Percentiles rank a stretch among this genome's conserved stretches.
Conservation (phyloP, 345 rosid genomes). For the Pistacia atlantica region DNA sequence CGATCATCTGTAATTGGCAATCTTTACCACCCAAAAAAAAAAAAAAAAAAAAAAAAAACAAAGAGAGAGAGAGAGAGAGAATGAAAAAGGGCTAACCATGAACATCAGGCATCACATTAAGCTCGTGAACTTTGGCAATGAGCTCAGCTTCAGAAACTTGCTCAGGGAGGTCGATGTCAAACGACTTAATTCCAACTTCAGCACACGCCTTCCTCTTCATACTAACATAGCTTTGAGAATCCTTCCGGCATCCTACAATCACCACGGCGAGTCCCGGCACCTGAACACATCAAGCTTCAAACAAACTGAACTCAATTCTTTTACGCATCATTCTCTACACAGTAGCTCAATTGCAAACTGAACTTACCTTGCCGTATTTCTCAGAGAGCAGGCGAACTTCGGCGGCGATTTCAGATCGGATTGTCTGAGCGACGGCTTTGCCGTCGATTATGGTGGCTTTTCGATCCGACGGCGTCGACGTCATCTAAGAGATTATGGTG, state of each 20-base stretch:
- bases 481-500: constrained; percentile 9
- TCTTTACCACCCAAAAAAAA: no score
- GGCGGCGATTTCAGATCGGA: constrained; percentile 79
- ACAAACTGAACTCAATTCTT: not conserved
- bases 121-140: constrained; percentile 80
- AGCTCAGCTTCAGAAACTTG: constrained; percentile 70
- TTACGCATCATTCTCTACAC: not conserved
- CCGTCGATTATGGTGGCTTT: constrained; percentile 72
- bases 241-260: constrained; percentile 80
- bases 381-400: constrained; percentile 63
- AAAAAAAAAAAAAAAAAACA: no score
- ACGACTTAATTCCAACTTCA: constrained; percentile 87
- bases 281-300: constrained; percentile 33
- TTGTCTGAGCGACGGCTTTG: constrained; percentile 71
- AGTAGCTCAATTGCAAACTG: not conserved
- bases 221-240: constrained; percentile 83
- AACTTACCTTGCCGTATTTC: constrained; percentile 68
- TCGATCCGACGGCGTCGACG: constrained; percentile 42
- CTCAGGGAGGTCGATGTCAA: constrained; percentile 76
- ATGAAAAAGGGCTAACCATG: constrained; percentile 56
- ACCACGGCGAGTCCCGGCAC: constrained; percentile 93
- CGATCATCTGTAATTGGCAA: not conserved
- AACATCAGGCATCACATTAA: constrained; percentile 72
- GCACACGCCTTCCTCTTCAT: constrained; percentile 94
- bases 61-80: no score